Percentiles rank a stretch among this genome's conserved stretches.
These are phyloP conservation scores for Papiliotrema fonsecae DNA, from an alignment of 1,284 basidiomycete species.

Conservation along the genomic window DNA sequence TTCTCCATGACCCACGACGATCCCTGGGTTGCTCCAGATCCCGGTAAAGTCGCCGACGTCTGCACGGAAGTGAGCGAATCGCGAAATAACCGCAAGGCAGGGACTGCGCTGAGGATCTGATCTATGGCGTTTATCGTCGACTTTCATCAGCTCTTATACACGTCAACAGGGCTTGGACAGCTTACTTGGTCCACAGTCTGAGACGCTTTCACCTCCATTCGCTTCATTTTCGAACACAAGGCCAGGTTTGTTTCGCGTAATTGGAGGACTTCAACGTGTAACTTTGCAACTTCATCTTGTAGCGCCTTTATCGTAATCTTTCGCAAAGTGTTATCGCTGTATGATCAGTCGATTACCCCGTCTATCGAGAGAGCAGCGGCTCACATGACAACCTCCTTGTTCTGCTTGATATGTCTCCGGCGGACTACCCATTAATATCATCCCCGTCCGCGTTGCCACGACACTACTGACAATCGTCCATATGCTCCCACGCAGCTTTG, in stretches of 20 bases:
- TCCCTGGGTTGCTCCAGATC: too few relatives aligned
- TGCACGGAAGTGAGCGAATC: too few relatives aligned
- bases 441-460: too few relatives aligned
- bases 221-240: constrained; percentile 16
- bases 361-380: neutral
- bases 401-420: constrained; percentile 33
- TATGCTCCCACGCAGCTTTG: neutral
- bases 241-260: constrained; percentile 21
- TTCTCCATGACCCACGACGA: neutral
- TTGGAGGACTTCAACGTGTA: constrained; percentile 26
- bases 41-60: neutral
- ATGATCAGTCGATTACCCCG: neutral
- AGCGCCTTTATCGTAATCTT: constrained; percentile 23
- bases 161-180: neutral
- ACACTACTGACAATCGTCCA: constrained; percentile 9
- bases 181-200: constrained; percentile 14
- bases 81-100: constrained; percentile 20
- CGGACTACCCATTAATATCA: constrained; percentile 23
- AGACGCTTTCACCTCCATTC: constrained; percentile 14
- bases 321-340: constrained; percentile 29
- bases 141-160: constrained; percentile 7
- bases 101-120: constrained; percentile 21
- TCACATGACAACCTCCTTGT: constrained; percentile 38
- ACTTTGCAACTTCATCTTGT: constrained; percentile 22
- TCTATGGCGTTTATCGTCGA: constrained; percentile 21